phyloP scores from a whole-genome alignment of 305 asterid genomes.

The Fraxinus sp. region DNA sequence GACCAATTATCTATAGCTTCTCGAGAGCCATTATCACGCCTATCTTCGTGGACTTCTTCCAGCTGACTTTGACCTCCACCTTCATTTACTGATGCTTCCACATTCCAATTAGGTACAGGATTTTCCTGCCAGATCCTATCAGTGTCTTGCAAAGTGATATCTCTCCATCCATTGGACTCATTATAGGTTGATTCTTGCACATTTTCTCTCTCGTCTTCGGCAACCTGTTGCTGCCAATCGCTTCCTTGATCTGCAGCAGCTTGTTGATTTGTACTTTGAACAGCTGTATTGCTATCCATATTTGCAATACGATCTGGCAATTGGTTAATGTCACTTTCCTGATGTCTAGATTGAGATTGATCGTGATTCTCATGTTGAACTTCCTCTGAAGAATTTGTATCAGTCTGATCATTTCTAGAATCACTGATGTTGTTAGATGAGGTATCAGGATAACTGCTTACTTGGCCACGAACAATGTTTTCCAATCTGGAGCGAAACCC shows the following conservation, averaged over 20 bases:
- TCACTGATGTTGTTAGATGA: constrained; percentile 38
- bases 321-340: constrained; percentile 40
- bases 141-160: constrained; percentile 39
- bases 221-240: constrained; percentile 43
- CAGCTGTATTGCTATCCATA: constrained; percentile 35
- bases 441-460: constrained; percentile 57
- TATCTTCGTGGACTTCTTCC: constrained; percentile 52
- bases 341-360: constrained; percentile 9
- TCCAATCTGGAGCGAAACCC: constrained; percentile 80
- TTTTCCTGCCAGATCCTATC: constrained; percentile 51
- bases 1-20: constrained; percentile 81
- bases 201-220: constrained; percentile 46
- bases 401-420: constrained; percentile 48
- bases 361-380: constrained; percentile 45
- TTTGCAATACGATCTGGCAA: constrained; percentile 39
- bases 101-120: constrained; percentile 47
- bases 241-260: constrained; percentile 41
- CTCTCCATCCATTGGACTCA: constrained; percentile 46
- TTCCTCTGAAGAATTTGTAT: constrained; percentile 46
- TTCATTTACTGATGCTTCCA: constrained; percentile 44
- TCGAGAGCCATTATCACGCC: constrained; percentile 59
- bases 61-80: constrained; percentile 42
- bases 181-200: constrained; percentile 35
- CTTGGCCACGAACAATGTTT: constrained; percentile 64
- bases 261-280: constrained; percentile 39